Evolutionary conservation across 108 stramenopile genomes (phyloP), one percentile per base, ranked within the genome.

Genomic region (Aurantiochytrium sp.): DNA sequence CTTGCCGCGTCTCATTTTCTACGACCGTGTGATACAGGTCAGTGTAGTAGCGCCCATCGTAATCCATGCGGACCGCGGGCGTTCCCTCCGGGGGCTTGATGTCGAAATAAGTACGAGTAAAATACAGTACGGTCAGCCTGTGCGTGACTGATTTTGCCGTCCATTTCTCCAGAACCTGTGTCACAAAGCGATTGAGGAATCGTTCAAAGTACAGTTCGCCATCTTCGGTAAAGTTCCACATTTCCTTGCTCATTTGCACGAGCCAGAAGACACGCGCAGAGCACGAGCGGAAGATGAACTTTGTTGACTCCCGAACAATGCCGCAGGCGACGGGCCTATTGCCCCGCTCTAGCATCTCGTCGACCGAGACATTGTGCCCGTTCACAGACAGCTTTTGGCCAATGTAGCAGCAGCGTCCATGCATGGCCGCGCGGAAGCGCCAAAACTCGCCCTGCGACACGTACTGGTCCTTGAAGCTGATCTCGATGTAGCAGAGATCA

Each of bases 231-330:
- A 96, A 97, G 49, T 99, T 98, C 96, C 97, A 99, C 98, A 98
- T 99, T 92, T 99, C 99, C 12, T 91, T 91, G 23, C 94, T 94
- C 71, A 99, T 94, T 90, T 99, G 99, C 18, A 99, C 98, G 25
- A 98, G 92, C 98, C 98, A 99, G 72, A 98, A 93, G 29, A 98
- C 95, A 44, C 99, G 92, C 5, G 98, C 95, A 4, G 96, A 96
- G 44, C 97, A 95, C 87, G 97, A 96, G 57, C 98, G 95, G 72
- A 97, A 97, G 18, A 97, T 96, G 43, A 99, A 95, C 87, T 94
- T 83, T 12, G 76, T 83, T 1, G 76, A 28, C 25, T 83, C 76
- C 16, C 76, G 76, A 12, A 83, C 60, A 5, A 90, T 47, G 25
- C 87, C 29, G 23, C 90, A 87, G 23, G 90, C 51, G 16, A 89